Base-by-base conservation (phyloP, 306 rosid genomes). In the Mimosa bimucronata region DNA sequence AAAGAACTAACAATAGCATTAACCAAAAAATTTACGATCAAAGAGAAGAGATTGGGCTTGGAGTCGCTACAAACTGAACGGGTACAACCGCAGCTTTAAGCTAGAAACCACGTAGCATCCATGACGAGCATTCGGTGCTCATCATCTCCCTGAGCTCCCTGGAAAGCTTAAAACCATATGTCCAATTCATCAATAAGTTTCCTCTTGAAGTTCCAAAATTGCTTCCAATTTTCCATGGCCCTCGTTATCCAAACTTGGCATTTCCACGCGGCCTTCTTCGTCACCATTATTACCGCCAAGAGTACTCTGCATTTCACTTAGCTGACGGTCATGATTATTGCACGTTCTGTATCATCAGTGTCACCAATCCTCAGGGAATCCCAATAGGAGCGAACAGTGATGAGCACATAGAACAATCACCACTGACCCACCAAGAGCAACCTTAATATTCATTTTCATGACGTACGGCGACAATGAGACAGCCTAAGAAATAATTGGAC, bases 371-470 rank as follows among this genome's bases (percentile, higher is more conserved):
- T 34, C 34, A 6, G 11, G 37, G 66, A 60, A 26, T 28, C 23
- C 41, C 41, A 62, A 31, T 2, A 66, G 48, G 77, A 73, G 0
- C 50, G 48, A 40, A 73, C 7, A 73, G 41, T n/a, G 30, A 52
- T 21, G 18, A 53, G 31, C 66, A 53, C 25, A 73, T 73, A 25
- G 77, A 58, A 73, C 10, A 73, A n/a, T n/a, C n/a, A n/a, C n/a
- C 38, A 25, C 45, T 0, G 66, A 42, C 13, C 8, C 46, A 66
- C 46, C 48, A 0, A 66, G 28, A n/a, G 72, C 72, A 34, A 66
- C 37, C 26, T 31, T 1, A 60, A 82, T 37, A 25, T 61, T 83
- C 71, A 83, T 64, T 37, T 78, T 78, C 71, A 77, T 72, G 6
- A 73, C 6, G n/a, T n/a, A n/a, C n/a, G 0, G 69, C 57, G 3